Conservation (phyloP, 2,329 filamentous ascomycete species). For the Diaporthe humulicola region DNA sequence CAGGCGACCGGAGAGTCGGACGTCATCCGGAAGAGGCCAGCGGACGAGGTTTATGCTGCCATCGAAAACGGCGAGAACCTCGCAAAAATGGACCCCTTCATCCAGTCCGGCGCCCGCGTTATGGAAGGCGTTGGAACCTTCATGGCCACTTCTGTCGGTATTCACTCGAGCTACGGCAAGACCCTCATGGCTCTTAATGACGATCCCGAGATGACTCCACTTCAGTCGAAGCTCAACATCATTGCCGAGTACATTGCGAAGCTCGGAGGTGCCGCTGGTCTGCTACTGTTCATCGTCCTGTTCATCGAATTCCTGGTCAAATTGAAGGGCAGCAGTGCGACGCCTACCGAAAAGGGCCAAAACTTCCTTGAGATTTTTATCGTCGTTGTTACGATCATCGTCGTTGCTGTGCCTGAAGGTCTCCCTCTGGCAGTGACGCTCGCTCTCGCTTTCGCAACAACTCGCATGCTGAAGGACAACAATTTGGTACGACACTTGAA, state of each 20-base stretch:
- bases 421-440: conserved; percentile 83
- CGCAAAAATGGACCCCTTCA: conserved; percentile 84
- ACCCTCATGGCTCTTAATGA: conserved; percentile 82
- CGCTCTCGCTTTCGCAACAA: conserved; percentile 82
- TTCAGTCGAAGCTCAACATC: conserved; percentile 81
- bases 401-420: conserved; percentile 84
- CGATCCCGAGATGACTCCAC: conserved; percentile 80
- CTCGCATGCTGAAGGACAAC: conserved; percentile 82
- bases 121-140: conserved; percentile 84
- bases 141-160: conserved; percentile 79
- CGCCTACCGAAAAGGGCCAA: conserved; percentile 82
- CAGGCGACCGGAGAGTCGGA: conserved; percentile 86
- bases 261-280: conserved; percentile 80
- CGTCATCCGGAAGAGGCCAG: conserved; percentile 76
- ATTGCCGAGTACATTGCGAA: conserved; percentile 85
- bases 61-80: conserved; percentile 76
- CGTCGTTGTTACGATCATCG: conserved; percentile 83
- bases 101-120: conserved; percentile 86
- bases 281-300: conserved; percentile 85
- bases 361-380: conserved; percentile 83
- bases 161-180: conserved; percentile 81
- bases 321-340: conserved; percentile 63
- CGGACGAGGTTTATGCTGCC: conserved; percentile 76
- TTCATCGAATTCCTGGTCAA: conserved; percentile 87
- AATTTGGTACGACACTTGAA: conserved; percentile 83